Base-by-base conservation (phyloP, 441 rosid species). In the Brassica hybrid region DNA sequence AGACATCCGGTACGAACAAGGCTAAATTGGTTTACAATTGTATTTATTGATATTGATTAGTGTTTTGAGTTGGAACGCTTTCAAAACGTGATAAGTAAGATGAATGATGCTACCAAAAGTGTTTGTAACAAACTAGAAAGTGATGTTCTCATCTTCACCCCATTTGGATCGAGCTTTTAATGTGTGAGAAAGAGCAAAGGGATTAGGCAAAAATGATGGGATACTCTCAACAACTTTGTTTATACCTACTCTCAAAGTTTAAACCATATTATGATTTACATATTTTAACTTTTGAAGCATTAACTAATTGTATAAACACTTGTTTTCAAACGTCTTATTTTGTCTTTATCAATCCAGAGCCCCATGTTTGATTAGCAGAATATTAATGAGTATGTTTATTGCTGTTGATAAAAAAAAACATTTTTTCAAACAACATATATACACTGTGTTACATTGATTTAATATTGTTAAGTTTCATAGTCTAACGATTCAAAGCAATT, bases 111-210 rank as follows among this genome's bases (percentile, higher is more conserved):
- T 8, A 56, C 10, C 71, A 69, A 76, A 76, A 36, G 65, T 69
- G 62, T n/a, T 77, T 38, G 34, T 62, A 78, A 78, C 81, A 78
- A 78, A 78, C 77, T 36, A 72, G 73, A 78, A 73, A 78, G 77
- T 50, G 65, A 50, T 72, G 77, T 36, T 78, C 65, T 78, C 74
- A 78, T 73, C 74, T 48, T 78, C 59, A n/a, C 74, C 77, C 10
- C 18, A 43, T 59, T 73, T 72, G 58, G 66, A 25, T 16, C 52
- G 38, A 1, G 41, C 45, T 72, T 71, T 65, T 27, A 78, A 78
- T 78, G 62, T 48, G 56, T 45, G 56, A 45, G 50, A 59, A 77
- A 71, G 19, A 45, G 76, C 52, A 16, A 71, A 65, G 2, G 25
- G 14, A 45, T 59, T 66, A 66, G 76, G 76, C 48, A 72, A 45